These are phyloP conservation scores for Fusarium sp. DNA, from an alignment of 2,329 filamentous ascomycete species.

Conservation along the genomic window DNA sequence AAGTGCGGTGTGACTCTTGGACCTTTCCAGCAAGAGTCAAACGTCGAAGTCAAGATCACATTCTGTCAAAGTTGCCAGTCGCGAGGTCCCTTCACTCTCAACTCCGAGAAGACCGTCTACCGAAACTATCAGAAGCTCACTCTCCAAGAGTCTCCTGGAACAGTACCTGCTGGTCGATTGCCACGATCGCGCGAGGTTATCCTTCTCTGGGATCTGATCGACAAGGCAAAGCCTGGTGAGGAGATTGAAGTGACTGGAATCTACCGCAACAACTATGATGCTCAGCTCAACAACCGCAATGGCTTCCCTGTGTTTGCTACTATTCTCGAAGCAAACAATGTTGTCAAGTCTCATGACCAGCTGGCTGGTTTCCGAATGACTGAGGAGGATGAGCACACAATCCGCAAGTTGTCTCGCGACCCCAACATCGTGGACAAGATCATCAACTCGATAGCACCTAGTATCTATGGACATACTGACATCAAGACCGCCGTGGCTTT, in stretches of 20 bases:
- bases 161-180: constrained; percentile 92
- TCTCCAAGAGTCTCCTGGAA: constrained; percentile 95
- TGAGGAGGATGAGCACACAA: constrained; percentile 92
- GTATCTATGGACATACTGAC: constrained; percentile 95
- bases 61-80: constrained; percentile 98
- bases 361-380: constrained; percentile 95
- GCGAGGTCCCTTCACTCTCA: constrained; percentile 91
- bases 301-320: constrained; percentile 99
- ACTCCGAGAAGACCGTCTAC: constrained; percentile 98
- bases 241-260: constrained; percentile 97
- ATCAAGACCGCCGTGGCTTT: constrained; percentile 97
- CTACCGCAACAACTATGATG: constrained; percentile 98
- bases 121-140: constrained; percentile 99
- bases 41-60: constrained; percentile 93
- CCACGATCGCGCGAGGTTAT: constrained; percentile 95
- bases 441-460: constrained; percentile 91
- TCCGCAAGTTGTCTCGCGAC: constrained; percentile 87
- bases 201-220: constrained; percentile 95
- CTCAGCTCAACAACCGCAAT: constrained; percentile 97
- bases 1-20: constrained; percentile 94
- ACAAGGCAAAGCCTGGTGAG: constrained; percentile 95
- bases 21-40: constrained; percentile 97
- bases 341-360: constrained; percentile 97
- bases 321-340: constrained; percentile 95
- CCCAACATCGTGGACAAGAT: constrained; percentile 94